These are phyloP conservation scores for Phytopythium helicoides DNA, from an alignment of 352 stramenopile species.

Conservation along the genomic window DNA sequence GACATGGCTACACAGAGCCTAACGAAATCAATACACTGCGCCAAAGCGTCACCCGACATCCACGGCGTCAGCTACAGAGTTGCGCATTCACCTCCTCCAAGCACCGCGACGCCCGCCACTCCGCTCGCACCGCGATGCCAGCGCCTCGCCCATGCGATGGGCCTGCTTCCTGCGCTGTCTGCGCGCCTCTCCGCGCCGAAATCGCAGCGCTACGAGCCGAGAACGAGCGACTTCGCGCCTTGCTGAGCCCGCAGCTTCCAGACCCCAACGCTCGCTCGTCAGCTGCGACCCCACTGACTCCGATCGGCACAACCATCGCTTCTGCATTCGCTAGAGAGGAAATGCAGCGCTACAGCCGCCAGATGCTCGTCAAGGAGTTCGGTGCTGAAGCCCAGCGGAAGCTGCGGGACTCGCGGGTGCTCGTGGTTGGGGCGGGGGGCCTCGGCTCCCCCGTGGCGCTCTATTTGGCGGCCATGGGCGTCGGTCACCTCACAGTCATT, in stretches of 20 bases:
- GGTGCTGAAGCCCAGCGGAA: conserved; percentile 85
- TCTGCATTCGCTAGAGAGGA: conserved; percentile 49
- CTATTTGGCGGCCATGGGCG: conserved; percentile 94
- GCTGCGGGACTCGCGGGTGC: conserved; percentile 72
- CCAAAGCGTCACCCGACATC: too few relatives aligned
- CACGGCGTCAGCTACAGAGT: too few relatives aligned
- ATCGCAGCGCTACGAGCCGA: conserved; percentile 3
- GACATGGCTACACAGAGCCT: conserved; percentile 1
- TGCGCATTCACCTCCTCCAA: too few relatives aligned
- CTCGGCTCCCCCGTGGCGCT: conserved; percentile 94
- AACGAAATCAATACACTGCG: too few relatives aligned
- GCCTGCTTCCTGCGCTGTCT: neutral
- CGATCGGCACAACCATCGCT: neutral
- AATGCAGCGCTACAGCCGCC: conserved; percentile 90
- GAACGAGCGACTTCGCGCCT: conserved; percentile 1
- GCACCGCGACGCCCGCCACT: too few relatives aligned
- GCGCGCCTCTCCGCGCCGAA: neutral
- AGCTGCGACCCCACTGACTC: neutral
- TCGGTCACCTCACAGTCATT: conserved; percentile 92
- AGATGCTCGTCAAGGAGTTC: conserved; percentile 94
- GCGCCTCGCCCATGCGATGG: too few relatives aligned
- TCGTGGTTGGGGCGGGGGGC: conserved; percentile 94
- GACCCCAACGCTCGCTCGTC: neutral
- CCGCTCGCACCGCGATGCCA: too few relatives aligned
- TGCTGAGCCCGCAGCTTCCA: neutral